Conservation (phyloP, 2,329 filamentous ascomycete genomes). For the Mollisia scopiformis region DNA sequence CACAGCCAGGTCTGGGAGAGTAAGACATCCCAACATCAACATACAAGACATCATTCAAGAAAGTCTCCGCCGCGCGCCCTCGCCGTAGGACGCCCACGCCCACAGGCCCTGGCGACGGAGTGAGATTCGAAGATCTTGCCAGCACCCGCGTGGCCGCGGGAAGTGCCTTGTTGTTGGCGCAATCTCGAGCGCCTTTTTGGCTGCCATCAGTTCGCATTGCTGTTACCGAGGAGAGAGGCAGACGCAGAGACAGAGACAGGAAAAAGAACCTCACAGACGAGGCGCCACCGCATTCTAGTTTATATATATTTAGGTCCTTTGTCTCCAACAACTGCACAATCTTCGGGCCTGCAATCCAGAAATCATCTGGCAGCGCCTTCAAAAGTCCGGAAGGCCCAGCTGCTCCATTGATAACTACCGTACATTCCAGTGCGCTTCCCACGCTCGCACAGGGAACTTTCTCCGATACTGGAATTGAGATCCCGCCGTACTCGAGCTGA, state of each 20-base stretch:
- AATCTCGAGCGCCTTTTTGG: conserved; percentile 2
- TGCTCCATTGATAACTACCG: conserved; percentile 17
- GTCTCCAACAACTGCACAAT: neutral
- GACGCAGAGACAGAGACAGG: neutral
- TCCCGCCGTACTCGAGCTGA: conserved; percentile 24
- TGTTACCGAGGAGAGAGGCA: neutral
- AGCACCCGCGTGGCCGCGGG: neutral
- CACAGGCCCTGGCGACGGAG: neutral
- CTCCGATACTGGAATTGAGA: conserved; percentile 12
- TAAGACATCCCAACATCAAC: neutral
- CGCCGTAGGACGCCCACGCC: neutral
- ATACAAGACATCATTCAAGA: neutral
- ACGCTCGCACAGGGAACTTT: conserved; percentile 39
- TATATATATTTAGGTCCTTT: no score
- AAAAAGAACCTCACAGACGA: no score
- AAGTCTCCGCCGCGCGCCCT: neutral
- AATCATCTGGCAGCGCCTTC: neutral
- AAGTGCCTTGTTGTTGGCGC: neutral
- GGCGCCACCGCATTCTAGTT: no score
- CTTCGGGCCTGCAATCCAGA: neutral
- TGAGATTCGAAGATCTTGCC: conserved; percentile 3
- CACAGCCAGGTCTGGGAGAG: no score
- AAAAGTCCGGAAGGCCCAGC: neutral
- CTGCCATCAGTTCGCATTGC: no score
- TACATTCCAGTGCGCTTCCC: conserved; percentile 31